A percentile compares a stretch with the other conserved stretches of the same genome.
phyloP scores from a whole-genome alignment of 257 asterid species.

The Lycium ferocissimum region DNA sequence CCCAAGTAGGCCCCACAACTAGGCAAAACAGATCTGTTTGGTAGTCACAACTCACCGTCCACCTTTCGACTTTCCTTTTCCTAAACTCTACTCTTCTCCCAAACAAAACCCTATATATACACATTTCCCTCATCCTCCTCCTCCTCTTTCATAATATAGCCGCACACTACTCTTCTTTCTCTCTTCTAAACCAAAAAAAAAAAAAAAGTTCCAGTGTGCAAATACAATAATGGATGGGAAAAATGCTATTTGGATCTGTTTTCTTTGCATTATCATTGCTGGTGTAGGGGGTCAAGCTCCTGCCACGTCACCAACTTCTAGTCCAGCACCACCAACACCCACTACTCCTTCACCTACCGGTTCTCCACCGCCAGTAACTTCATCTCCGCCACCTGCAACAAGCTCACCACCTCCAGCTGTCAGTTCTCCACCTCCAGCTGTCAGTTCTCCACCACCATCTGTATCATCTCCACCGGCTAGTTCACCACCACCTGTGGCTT shows the following conservation, averaged over 20 bases:
- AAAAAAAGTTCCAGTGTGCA: neutral
- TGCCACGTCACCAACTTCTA: slow-evolving; percentile 52
- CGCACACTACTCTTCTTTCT: slow-evolving; percentile 18
- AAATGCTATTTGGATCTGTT: slow-evolving; percentile 39
- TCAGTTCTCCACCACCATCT: slow-evolving; percentile 45
- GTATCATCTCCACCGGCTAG: slow-evolving; percentile 39
- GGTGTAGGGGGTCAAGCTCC: slow-evolving; percentile 72
- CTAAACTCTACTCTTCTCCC: slow-evolving; percentile 26
- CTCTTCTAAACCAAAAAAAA: neutral
- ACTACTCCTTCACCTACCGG: slow-evolving; percentile 44
- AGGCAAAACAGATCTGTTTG: slow-evolving; percentile 23
- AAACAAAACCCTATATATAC: slow-evolving; percentile 32
- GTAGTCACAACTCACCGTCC: neutral
- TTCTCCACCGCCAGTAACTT: slow-evolving; percentile 41
- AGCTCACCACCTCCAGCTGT: slow-evolving; percentile 14
- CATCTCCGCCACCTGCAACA: slow-evolving; percentile 38
- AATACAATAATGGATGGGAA: slow-evolving; percentile 49
- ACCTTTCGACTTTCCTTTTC: slow-evolving; percentile 31
- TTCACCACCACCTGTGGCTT: slow-evolving; percentile 35
- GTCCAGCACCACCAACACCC: slow-evolving; percentile 42
- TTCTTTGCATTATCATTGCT: slow-evolving; percentile 60
- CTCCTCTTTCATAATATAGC: neutral
- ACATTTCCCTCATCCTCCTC: slow-evolving; percentile 9
- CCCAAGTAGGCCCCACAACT: neutral
- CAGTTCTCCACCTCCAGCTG: slow-evolving; percentile 25